Conservation (phyloP, 2,329 filamentous ascomycete genomes). For the Claviceps quebecensis region DNA sequence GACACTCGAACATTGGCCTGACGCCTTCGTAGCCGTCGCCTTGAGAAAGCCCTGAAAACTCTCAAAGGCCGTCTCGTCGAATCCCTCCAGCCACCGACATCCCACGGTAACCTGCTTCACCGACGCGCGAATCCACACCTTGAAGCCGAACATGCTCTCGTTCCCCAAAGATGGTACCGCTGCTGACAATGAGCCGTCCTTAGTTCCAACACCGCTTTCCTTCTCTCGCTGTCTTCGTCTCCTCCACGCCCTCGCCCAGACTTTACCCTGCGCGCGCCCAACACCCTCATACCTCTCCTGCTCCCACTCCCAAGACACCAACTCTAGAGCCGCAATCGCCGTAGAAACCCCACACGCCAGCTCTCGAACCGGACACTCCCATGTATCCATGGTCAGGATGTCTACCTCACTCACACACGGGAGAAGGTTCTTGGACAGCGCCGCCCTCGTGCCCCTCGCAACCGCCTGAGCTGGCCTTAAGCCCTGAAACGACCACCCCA, state of each 20-base stretch:
- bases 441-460: slow-evolving; percentile 29
- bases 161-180: slow-evolving; percentile 11
- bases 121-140: slow-evolving; percentile 31
- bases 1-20: background rate
- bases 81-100: slow-evolving; percentile 56
- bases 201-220: slow-evolving; percentile 18
- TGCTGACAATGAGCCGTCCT: background rate
- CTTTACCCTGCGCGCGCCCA: slow-evolving; percentile 53
- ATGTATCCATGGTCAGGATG: slow-evolving; percentile 30
- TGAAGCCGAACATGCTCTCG: slow-evolving; percentile 39
- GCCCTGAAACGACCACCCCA: slow-evolving; percentile 73
- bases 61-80: slow-evolving; percentile 62
- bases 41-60: slow-evolving; percentile 77
- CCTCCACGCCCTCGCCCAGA: slow-evolving; percentile 66
- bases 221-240: slow-evolving; percentile 42
- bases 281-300: slow-evolving; percentile 36
- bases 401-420: slow-evolving; percentile 28
- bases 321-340: slow-evolving; percentile 39
- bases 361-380: slow-evolving; percentile 23
- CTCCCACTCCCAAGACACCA: slow-evolving; percentile 52
- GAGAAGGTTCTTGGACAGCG: slow-evolving; percentile 25
- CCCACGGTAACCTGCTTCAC: slow-evolving; percentile 29
- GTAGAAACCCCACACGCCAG: slow-evolving; percentile 23
- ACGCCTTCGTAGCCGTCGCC: slow-evolving; percentile 14
- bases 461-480: slow-evolving; percentile 43